A percentile compares a stretch with the other conserved stretches of the same genome.
Evolutionary conservation across 495 filamentous ascomycete species (phyloP).

Genomic region (Extremus antarcticus): DNA sequence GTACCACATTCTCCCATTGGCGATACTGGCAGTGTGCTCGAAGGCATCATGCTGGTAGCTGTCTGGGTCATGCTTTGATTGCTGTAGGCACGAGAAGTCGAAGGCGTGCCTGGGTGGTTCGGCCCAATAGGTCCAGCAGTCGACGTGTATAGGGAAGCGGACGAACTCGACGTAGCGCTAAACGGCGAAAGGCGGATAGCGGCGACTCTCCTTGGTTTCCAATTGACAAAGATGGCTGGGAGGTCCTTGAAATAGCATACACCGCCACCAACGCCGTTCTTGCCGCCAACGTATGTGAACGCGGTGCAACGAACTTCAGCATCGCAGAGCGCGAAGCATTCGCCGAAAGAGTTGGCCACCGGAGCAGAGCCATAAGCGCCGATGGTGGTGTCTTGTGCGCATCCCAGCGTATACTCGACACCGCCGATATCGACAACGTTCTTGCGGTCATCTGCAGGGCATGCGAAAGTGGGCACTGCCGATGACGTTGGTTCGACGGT

Average conservation of each 20-base stretch:
- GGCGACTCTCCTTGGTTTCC: not conserved
- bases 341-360: constrained; percentile 1
- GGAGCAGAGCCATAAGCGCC: not conserved
- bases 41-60: not conserved
- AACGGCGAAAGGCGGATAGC: constrained; percentile 1
- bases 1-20: constrained; percentile 5
- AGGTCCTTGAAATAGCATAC: constrained; percentile 9
- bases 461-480: not conserved
- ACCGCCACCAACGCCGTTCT: constrained; percentile 13
- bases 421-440: constrained; percentile 6
- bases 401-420: constrained; percentile 9
- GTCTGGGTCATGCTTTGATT: not conserved
- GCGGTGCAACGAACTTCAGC: constrained; percentile 3
- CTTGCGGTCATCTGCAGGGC: constrained; percentile 7
- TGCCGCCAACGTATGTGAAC: constrained; percentile 6
- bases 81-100: not conserved
- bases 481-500: not conserved
- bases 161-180: not conserved
- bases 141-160: constrained; percentile 1
- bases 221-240: not conserved
- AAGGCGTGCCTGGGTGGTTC: not conserved
- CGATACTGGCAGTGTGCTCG: constrained; percentile 1
- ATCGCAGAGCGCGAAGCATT: constrained; percentile 15
- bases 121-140: constrained; percentile 5
- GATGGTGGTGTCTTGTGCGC: not conserved